Conservation (phyloP, 345 rosid species). For the Lenwebbia sp. region DNA sequence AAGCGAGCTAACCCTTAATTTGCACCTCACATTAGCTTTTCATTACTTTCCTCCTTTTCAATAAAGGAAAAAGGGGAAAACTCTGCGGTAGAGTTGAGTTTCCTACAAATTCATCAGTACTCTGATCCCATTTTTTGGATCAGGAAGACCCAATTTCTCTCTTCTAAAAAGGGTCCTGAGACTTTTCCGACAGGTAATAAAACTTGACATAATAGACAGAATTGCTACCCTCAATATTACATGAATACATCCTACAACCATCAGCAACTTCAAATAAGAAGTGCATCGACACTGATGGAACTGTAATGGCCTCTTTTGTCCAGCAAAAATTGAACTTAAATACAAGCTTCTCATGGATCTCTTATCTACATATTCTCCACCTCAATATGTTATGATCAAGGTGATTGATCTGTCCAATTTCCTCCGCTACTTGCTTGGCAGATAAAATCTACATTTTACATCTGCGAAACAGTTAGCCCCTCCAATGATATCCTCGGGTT, state of each 20-base stretch:
- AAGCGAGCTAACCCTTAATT: too few species aligned
- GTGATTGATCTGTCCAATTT: not conserved
- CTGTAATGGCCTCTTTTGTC: not conserved
- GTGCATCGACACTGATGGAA: not conserved
- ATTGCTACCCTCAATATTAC: not conserved
- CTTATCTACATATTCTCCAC: constrained; percentile 2
- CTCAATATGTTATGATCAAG: not conserved
- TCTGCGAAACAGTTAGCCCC: constrained; percentile 1
- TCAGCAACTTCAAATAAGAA: not conserved
- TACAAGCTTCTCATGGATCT: not conserved
- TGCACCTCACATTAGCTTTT: not conserved
- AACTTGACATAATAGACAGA: not conserved
- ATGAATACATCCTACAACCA: not conserved
- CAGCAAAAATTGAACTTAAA: not conserved
- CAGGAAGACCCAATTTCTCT: not conserved
- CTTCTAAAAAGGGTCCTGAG: not conserved
- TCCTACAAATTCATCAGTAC: not conserved
- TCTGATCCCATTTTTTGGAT: not conserved
- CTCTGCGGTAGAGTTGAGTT: not conserved
- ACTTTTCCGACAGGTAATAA: not conserved
- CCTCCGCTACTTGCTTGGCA: not conserved
- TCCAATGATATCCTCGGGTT: not conserved
- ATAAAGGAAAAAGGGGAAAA: not conserved
- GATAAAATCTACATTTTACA: not conserved
- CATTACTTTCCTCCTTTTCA: not conserved